Base-by-base conservation (phyloP, 2,329 filamentous ascomycete species). In the Exophiala mesophila region DNA sequence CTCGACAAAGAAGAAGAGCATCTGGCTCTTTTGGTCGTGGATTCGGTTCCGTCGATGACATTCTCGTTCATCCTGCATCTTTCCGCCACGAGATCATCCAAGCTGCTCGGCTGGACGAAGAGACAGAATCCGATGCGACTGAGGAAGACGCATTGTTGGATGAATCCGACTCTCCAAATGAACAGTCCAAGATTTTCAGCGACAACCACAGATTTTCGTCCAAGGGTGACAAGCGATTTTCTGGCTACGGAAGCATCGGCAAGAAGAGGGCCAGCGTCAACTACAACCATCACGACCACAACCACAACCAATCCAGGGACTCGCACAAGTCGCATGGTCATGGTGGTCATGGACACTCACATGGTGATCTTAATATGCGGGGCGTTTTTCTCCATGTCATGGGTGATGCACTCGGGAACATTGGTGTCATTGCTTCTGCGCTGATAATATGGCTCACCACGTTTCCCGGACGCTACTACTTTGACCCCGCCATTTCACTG, bases 361-460 rank as follows among this genome's bases (percentile, higher is more conserved):
- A 94, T 61, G 82, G 72, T 45, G 89, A 98, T 59, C 83, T 98
- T 72, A 95, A 95, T 64, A 97, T 98, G 90, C 74, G 76, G n/a
- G 79, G 79, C 46, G 78, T 83, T 47, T 82, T 83, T 65, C 67
- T 82, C 1, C 78, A 82, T 55, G 78, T 82, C 41, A 57, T 71
- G 57, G 68, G 68, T 12, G 68, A 71, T 43, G 68, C 68, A 1
- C 57, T 71, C 7, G 68, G 68, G 38, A 71, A 71, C 42, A 65
- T 71, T 40, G 68, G 68, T 45, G 68, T 71, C 19, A 71, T 71
- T 33, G 60, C 53, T 7, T 85, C 86, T 39, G 85, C 83, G 38
- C 83, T 89, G 70, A 68, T 89, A 45, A 97, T 98, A 67, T 96
- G 89, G 89, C 74, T 94, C 44, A 92, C 88, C 2, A 72, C 83